phyloP scores from a whole-genome alignment of 352 stramenopile species.

The Halophytophthora polymorphica region DNA sequence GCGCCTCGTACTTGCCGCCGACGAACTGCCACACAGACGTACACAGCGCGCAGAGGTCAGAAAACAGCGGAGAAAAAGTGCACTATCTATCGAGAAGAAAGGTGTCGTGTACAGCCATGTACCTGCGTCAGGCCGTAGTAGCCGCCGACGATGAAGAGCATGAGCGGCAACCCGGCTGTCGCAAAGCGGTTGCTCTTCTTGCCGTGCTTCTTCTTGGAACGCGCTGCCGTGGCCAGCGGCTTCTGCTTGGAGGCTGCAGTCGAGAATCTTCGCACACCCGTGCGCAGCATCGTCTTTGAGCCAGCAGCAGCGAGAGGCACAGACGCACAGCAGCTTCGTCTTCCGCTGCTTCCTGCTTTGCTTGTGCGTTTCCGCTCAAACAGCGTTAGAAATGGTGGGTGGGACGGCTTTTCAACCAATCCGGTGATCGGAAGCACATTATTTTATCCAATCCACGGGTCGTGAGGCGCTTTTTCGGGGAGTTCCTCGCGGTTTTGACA shows the following conservation, averaged over 20 bases:
- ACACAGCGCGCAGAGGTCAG: conserved; percentile 4
- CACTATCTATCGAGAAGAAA: not conserved
- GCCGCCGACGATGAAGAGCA: conserved; percentile 82
- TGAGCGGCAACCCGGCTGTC: conserved; percentile 66
- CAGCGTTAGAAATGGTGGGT: too few relatives aligned
- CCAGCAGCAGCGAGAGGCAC: not conserved
- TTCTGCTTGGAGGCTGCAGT: conserved; percentile 17
- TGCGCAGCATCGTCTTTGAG: conserved; percentile 22
- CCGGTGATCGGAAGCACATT: conserved; percentile 3
- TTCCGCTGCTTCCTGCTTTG: not conserved
- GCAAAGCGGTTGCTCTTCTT: conserved; percentile 67
- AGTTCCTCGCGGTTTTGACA: conserved; percentile 1
- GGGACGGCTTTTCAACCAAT: conserved; percentile 20
- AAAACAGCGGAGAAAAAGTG: not conserved
- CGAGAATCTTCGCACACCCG: conserved; percentile 18
- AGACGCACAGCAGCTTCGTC: not conserved
- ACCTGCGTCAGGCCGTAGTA: conserved; percentile 78
- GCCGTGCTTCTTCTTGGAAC: conserved; percentile 31
- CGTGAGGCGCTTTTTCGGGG: not conserved
- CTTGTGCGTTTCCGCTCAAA: too few relatives aligned
- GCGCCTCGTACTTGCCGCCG: conserved; percentile 76
- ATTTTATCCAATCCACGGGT: conserved; percentile 7
- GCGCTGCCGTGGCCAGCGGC: not conserved
- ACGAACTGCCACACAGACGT: conserved; percentile 51
- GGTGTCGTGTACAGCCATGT: not conserved